Percentiles rank a stretch among this genome's conserved stretches.
Conservation (phyloP, 2,329 filamentous ascomycete genomes). For the Lithohypha guttulata region DNA sequence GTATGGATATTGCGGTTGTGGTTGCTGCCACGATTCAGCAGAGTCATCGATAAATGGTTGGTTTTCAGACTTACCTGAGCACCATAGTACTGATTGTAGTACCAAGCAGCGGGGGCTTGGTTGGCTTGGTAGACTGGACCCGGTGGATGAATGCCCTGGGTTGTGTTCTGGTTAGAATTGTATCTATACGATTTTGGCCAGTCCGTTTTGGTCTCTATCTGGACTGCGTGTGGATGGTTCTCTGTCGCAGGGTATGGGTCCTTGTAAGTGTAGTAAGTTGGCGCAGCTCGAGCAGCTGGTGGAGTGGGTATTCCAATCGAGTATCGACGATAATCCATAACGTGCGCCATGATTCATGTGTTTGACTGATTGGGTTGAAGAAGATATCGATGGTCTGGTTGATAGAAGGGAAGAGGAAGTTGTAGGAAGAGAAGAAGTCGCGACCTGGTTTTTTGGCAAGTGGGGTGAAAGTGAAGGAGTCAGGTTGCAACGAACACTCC, state of each 20-base stretch:
- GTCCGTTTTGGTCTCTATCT: slow-evolving; percentile 16
- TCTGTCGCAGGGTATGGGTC: slow-evolving; percentile 14
- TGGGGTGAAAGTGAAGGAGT: not conserved
- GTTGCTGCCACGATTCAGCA: not conserved
- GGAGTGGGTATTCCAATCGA: too few species aligned
- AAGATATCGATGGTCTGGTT: not conserved
- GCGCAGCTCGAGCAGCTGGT: too few species aligned
- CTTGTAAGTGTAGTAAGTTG: slow-evolving; percentile 17
- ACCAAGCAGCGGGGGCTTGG: slow-evolving; percentile 10
- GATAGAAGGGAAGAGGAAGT: not conserved
- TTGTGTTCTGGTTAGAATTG: slow-evolving; percentile 14
- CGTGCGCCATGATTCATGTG: too few species aligned
- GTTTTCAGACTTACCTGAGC: slow-evolving; percentile 3
- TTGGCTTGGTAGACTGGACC: slow-evolving; percentile 18
- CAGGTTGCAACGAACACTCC: not conserved
- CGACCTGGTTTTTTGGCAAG: not conserved
- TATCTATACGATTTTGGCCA: slow-evolving; percentile 20
- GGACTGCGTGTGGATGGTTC: slow-evolving; percentile 11
- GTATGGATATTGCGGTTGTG: not conserved
- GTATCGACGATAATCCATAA: too few species aligned
- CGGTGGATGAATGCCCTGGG: slow-evolving; percentile 21
- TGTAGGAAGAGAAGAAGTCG: slow-evolving; percentile 1
- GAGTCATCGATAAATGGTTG: not conserved
- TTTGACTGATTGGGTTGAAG: too few species aligned
- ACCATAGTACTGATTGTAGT: slow-evolving; percentile 6